Evolutionary conservation across 2,329 filamentous ascomycete genomes (phyloP).

Genomic region (Paraphaeosphaeria sporulosa): DNA sequence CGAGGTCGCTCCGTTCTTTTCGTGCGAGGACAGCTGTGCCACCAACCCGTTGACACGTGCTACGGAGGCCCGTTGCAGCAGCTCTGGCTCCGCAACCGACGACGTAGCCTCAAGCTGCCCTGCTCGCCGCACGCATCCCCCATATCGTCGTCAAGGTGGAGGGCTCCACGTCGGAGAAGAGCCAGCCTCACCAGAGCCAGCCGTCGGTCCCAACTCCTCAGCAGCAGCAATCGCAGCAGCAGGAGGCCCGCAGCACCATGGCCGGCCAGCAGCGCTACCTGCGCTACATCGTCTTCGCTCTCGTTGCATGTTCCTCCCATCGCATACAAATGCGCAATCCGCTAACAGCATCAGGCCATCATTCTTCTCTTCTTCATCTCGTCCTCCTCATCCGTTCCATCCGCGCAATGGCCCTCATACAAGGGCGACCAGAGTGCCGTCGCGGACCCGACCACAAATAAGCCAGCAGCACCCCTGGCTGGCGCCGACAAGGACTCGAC

Average conservation of each 20-base stretch:
- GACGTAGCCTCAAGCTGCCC: slow-evolving; percentile 26
- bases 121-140: slow-evolving; percentile 15
- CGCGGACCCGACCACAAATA: slow-evolving; percentile 25
- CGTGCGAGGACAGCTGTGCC: slow-evolving; percentile 3
- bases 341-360: slow-evolving; percentile 59
- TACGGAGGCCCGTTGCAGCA: slow-evolving; percentile 7
- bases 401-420: slow-evolving; percentile 43
- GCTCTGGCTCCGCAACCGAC: slow-evolving; percentile 13
- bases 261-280: slow-evolving; percentile 76
- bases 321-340: not conserved
- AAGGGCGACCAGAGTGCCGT: slow-evolving; percentile 23
- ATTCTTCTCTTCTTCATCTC: slow-evolving; percentile 85
- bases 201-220: slow-evolving; percentile 19
- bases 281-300: slow-evolving; percentile 77
- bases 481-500: slow-evolving; percentile 19
- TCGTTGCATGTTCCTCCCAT: slow-evolving; percentile 71
- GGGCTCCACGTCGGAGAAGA: slow-evolving; percentile 22
- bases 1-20: not conserved
- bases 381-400: slow-evolving; percentile 60
- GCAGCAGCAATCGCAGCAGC: slow-evolving; percentile 13
- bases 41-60: slow-evolving; percentile 10
- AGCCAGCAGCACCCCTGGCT: slow-evolving; percentile 22
- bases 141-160: slow-evolving; percentile 37
- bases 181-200: slow-evolving; percentile 29
- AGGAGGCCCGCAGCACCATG: slow-evolving; percentile 64